phyloP scores from a whole-genome alignment of 306 rosid species.

The Pterocarpus macrocarpus region DNA sequence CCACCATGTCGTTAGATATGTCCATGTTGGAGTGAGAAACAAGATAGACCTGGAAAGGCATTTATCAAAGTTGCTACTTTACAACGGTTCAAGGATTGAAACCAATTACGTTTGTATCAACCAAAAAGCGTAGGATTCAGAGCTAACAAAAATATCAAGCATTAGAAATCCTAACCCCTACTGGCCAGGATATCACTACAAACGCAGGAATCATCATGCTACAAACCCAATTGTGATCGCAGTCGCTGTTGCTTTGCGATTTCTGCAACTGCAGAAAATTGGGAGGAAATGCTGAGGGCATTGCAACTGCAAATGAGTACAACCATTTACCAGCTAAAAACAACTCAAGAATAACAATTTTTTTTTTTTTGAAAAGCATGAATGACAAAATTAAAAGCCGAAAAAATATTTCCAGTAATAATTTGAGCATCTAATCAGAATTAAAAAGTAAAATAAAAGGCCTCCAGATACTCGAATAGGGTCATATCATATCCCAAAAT shows the following conservation, averaged over 20 bases:
- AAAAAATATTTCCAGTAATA: background rate
- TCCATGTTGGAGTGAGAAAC: background rate
- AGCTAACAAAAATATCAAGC: background rate
- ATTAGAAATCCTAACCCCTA: background rate
- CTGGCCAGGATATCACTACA: background rate
- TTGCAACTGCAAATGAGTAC: too few relatives aligned
- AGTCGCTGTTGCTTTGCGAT: too few relatives aligned
- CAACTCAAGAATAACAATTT: too few relatives aligned
- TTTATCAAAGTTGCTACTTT: background rate
- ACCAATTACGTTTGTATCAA: background rate
- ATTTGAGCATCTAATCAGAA: background rate
- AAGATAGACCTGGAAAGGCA: background rate
- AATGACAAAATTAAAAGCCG: background rate
- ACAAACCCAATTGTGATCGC: too few relatives aligned
- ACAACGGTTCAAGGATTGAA: background rate
- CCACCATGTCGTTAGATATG: background rate
- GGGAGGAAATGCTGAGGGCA: too few relatives aligned
- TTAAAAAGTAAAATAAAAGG: slow-evolving; percentile 16
- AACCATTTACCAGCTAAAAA: too few relatives aligned
- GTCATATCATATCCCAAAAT: slow-evolving; percentile 20
- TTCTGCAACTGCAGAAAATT: too few relatives aligned
- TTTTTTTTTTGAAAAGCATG: too few relatives aligned
- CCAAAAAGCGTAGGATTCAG: background rate
- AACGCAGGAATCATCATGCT: too few relatives aligned
- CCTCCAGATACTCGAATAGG: background rate